These are phyloP conservation scores for Ophiostoma sp. DNA, from an alignment of 2,329 filamentous ascomycete species.

Conservation along the genomic window DNA sequence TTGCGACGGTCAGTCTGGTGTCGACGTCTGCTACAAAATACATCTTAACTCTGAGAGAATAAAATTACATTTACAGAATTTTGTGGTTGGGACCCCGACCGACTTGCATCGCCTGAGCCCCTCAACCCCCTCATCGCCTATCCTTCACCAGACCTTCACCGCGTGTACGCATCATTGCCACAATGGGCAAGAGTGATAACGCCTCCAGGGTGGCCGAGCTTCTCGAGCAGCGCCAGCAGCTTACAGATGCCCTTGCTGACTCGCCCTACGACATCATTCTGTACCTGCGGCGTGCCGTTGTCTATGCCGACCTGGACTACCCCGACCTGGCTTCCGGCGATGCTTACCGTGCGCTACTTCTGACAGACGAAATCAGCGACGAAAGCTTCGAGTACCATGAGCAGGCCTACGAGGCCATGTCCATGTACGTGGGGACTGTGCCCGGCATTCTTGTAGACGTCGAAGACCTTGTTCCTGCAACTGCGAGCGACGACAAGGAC, in stretches of 20 bases:
- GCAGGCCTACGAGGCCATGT: constrained; percentile 51
- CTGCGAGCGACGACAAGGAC: neutral
- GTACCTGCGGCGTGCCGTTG: constrained; percentile 62
- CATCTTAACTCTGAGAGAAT: neutral
- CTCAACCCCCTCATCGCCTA: neutral
- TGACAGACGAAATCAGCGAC: constrained; percentile 74
- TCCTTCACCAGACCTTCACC: neutral
- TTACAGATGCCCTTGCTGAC: constrained; percentile 50
- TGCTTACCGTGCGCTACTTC: constrained; percentile 81
- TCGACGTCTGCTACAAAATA: neutral
- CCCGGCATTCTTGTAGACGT: constrained; percentile 41
- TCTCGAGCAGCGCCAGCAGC: constrained; percentile 49
- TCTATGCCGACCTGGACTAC: constrained; percentile 72
- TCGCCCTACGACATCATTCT: constrained; percentile 58
- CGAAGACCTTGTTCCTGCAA: neutral
- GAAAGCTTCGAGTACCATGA: constrained; percentile 81
- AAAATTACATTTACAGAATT: neutral
- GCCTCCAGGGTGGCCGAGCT: constrained; percentile 36
- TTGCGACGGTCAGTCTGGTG: neutral
- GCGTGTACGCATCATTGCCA: neutral
- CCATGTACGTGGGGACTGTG: constrained; percentile 35
- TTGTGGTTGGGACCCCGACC: neutral
- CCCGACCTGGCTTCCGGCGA: constrained; percentile 86
- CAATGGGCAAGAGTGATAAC: neutral
- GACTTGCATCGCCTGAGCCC: neutral